These are phyloP conservation scores for Hibiscus tridactylites DNA, from an alignment of 345 rosid genomes.

Conservation along the genomic window DNA sequence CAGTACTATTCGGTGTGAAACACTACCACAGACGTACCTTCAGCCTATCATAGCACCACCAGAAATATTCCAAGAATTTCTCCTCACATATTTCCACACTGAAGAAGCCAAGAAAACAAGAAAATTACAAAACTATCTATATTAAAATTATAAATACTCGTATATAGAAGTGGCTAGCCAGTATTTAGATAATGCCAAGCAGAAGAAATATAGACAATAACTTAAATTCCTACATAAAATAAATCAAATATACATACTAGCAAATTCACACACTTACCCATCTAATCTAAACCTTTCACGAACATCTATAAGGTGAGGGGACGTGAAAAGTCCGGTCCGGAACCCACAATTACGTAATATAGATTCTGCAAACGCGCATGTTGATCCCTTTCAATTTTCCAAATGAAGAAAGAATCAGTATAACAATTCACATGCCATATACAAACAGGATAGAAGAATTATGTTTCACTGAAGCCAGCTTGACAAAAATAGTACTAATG, in stretches of 20 bases:
- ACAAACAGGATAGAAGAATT: background rate
- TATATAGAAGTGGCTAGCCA: background rate
- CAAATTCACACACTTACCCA: conserved; percentile 41
- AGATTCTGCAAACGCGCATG: conserved; percentile 82
- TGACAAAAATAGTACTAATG: background rate
- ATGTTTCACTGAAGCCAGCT: background rate
- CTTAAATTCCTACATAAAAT: background rate
- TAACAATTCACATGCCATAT: background rate
- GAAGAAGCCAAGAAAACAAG: conserved; percentile 26
- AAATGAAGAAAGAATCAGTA: conserved; percentile 7
- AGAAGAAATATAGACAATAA: background rate
- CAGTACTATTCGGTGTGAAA: background rate
- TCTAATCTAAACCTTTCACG: conserved; percentile 84
- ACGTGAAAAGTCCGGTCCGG: conserved; percentile 85
- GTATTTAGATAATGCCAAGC: background rate
- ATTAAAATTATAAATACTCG: background rate
- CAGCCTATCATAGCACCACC: conserved; percentile 89
- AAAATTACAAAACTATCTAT: background rate
- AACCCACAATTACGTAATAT: conserved; percentile 76
- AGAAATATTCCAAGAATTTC: conserved; percentile 82
- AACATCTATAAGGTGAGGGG: conserved; percentile 91
- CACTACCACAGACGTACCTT: conserved; percentile 40
- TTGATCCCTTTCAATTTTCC: conserved; percentile 59
- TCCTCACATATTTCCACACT: conserved; percentile 76
- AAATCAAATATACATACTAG: background rate